Percentiles rank a stretch among this genome's conserved stretches.
Conservation (phyloP, 2,329 filamentous ascomycete species). For the Truncatella angustata region DNA sequence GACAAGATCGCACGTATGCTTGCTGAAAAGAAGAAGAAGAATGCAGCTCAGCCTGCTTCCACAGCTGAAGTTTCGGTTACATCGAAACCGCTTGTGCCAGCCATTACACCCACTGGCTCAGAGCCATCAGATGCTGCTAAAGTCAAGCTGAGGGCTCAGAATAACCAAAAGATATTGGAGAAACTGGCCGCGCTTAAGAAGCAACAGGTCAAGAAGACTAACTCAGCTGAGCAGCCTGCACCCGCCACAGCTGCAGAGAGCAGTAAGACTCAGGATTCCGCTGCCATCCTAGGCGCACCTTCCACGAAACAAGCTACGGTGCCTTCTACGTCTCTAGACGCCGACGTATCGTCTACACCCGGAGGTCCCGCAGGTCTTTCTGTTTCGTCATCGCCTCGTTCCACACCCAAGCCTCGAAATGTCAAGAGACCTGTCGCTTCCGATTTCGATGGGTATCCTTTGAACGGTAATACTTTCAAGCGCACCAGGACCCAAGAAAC, state of each 20-base stretch:
- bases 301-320: neutral
- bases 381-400: constrained; percentile 17
- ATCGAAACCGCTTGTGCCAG: neutral
- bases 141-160: constrained; percentile 57
- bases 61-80: constrained; percentile 8
- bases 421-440: constrained; percentile 65
- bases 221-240: constrained; percentile 11
- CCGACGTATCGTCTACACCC: constrained; percentile 15
- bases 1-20: constrained; percentile 33
- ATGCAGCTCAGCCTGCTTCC: constrained; percentile 13
- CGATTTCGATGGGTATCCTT: constrained; percentile 62
- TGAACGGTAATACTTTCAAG: constrained; percentile 43
- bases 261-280: neutral
- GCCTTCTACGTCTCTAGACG: constrained; percentile 6
- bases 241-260: constrained; percentile 10
- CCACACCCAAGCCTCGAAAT: constrained; percentile 24
- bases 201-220: constrained; percentile 27
- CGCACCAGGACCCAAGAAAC: constrained; percentile 51
- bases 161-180: constrained; percentile 69
- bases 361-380: constrained; percentile 23
- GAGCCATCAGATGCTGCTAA: constrained; percentile 26
- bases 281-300: neutral
- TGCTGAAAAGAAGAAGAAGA: constrained; percentile 31
- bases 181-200: constrained; percentile 75
- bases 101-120: constrained; percentile 11